Conservation (phyloP, 495 filamentous ascomycete genomes). For the Penicillium cataractarum region DNA sequence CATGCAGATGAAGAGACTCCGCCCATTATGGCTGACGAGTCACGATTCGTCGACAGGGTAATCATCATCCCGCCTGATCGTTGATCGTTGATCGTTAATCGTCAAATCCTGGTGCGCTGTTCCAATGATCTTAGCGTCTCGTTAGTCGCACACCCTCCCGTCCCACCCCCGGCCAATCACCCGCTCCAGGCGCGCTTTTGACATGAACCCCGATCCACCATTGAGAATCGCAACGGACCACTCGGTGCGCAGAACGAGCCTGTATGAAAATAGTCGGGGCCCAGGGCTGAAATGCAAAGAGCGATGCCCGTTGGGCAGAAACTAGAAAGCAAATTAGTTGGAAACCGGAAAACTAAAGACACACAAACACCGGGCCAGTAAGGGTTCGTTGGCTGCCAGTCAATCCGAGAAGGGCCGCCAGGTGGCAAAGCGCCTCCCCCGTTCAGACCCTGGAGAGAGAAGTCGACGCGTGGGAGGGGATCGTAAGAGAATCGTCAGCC, state of each 20-base stretch:
- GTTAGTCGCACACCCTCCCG: constrained; percentile 23
- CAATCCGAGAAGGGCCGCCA: background rate
- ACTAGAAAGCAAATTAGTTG: background rate
- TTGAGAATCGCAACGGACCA: constrained; percentile 13
- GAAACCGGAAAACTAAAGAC: background rate
- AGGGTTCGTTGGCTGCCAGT: background rate
- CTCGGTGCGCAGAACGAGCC: constrained; percentile 26
- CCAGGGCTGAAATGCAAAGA: constrained; percentile 25
- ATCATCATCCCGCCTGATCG: constrained; percentile 2
- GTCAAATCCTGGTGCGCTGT: background rate
- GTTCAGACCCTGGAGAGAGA: background rate
- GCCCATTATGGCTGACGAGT: background rate
- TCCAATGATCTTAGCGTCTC: constrained; percentile 21
- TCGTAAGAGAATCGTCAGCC: background rate
- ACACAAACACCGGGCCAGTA: background rate
- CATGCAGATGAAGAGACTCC: constrained; percentile 16
- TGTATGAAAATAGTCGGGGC: background rate
- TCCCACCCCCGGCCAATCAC: constrained; percentile 26
- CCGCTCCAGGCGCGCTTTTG: constrained; percentile 10
- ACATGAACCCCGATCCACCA: constrained; percentile 20
- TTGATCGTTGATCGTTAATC: too few relatives aligned
- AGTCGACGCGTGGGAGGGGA: background rate
- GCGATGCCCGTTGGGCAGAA: constrained; percentile 21
- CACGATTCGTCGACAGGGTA: constrained; percentile 9
- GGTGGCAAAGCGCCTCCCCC: background rate